Conservation (phyloP, 2,329 filamentous ascomycete genomes). For the Cercospora sp. region DNA sequence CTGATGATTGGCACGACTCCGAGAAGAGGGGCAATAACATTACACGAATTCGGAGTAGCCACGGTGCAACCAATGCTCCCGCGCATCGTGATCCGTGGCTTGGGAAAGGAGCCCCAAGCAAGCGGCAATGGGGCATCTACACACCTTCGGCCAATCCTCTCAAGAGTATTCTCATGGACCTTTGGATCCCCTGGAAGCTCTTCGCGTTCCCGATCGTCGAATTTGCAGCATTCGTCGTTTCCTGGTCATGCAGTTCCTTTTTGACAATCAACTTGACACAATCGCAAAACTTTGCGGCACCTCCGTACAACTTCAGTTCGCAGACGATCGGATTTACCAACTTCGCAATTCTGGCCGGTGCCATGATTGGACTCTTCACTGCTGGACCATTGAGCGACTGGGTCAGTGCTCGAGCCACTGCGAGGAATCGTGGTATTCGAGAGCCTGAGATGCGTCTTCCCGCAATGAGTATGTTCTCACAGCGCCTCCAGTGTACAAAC, state of each 20-base stretch:
- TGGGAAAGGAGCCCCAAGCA: constrained; percentile 56
- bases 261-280: constrained; percentile 62
- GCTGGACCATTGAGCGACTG: constrained; percentile 59
- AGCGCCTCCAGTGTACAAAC: too few relatives aligned
- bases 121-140: constrained; percentile 57
- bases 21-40: constrained; percentile 31
- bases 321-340: constrained; percentile 58
- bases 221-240: constrained; percentile 62
- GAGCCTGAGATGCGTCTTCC: constrained; percentile 61
- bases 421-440: constrained; percentile 55
- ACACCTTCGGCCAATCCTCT: constrained; percentile 51
- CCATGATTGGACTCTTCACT: constrained; percentile 55
- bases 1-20: constrained; percentile 26
- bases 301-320: constrained; percentile 56
- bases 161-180: constrained; percentile 52
- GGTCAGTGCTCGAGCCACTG: constrained; percentile 56
- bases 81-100: constrained; percentile 54
- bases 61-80: constrained; percentile 6
- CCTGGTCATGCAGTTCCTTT: constrained; percentile 60
- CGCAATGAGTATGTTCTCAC: constrained; percentile 38
- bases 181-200: constrained; percentile 64
- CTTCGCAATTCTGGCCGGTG: constrained; percentile 58
- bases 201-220: constrained; percentile 64
- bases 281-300: constrained; percentile 55
- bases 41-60: constrained; percentile 24